These are phyloP conservation scores for Kazachstania bromeliacearum DNA, from an alignment of 805 yeast species.

Conservation along the genomic window DNA sequence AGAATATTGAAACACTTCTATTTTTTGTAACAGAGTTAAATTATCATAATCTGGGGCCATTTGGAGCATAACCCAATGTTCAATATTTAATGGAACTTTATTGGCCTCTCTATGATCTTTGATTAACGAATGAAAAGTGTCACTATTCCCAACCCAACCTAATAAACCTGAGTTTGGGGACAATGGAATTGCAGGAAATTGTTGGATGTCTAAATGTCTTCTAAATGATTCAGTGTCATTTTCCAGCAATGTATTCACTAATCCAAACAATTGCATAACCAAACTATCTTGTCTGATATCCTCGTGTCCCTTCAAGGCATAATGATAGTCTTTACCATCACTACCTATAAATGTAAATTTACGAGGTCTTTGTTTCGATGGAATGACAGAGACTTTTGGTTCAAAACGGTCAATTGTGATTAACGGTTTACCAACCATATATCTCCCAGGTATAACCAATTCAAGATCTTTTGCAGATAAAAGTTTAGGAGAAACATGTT, in stretches of 20 bases:
- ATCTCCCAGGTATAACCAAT: slow-evolving; percentile 90
- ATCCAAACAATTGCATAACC: slow-evolving; percentile 95
- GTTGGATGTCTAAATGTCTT: slow-evolving; percentile 87
- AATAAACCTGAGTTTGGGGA: slow-evolving; percentile 94
- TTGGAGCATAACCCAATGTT: slow-evolving; percentile 90
- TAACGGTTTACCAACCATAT: slow-evolving; percentile 73
- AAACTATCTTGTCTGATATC: slow-evolving; percentile 95
- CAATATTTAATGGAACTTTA: slow-evolving; percentile 81
- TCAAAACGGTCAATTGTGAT: slow-evolving; percentile 68
- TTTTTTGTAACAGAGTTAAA: slow-evolving; percentile 79
- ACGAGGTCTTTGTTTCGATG: slow-evolving; percentile 95
- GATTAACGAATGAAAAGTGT: slow-evolving; percentile 88
- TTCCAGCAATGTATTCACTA: slow-evolving; percentile 80
- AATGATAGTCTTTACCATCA: slow-evolving; percentile 86
- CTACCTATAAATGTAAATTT: slow-evolving; percentile 70
- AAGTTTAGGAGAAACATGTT: slow-evolving; percentile 86
- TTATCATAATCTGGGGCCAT: slow-evolving; percentile 96
- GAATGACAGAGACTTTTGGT: slow-evolving; percentile 74
- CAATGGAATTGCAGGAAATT: slow-evolving; percentile 86
- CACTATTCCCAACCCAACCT: slow-evolving; percentile 97
- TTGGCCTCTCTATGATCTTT: slow-evolving; percentile 88
- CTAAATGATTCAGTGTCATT: slow-evolving; percentile 94
- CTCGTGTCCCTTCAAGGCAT: slow-evolving; percentile 86
- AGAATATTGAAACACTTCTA: slow-evolving; percentile 94
- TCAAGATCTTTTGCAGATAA: slow-evolving; percentile 70